Evolutionary conservation across 371 early-diverging fungal genomes (phyloP), one percentile per base, ranked within the genome.

Genomic region (Rhizomucor miehei): DNA sequence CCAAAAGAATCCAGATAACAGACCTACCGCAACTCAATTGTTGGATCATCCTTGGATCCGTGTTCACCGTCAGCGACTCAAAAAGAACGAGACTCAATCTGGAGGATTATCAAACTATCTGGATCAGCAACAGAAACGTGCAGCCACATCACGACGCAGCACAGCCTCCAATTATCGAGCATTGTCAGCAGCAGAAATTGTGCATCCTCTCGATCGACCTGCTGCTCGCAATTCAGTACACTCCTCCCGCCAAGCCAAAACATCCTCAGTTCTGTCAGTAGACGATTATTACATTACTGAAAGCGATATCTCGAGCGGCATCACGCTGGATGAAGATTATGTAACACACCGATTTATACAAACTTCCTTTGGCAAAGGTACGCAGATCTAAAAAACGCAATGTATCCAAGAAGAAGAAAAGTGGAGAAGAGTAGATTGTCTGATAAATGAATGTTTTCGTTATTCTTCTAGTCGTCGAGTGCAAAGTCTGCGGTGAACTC

Each of bases 11-110:
- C 90, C 92, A 1, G 52, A 59, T 0, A 63, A 77, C 16, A 75
- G 94, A 36, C 86, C 90, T 0, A 84, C 82, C 0, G 93, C 94
- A 1, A 54, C 66, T 3, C 75, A 84, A 48, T 69, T 94, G 35
- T 73, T 84, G 57, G 63, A 70, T 12, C 93, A 92, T 59, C 55
- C 60, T n/a, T 94, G 93, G 93, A 77, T 91, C 29, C 63, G 58
- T 6, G 77, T 80, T 39, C 68, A 79, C 29, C 64, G 56, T 10
- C 59, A 59, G 36, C 46, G 59, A 37, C 50, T 59, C 44, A 56
- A 48, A 38, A 52, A 43, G 17, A 43, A 55, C n/a, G 12, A 51
- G 29, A 29, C 29, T 17, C 20, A 44, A 0, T 47, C 57, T 16
- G 44, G 52, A 11, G 39, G 34, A 3, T 40, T 58, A 14, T 48